Conservation (phyloP, 306 rosid genomes). For the Astragalus glycyphyllos region DNA sequence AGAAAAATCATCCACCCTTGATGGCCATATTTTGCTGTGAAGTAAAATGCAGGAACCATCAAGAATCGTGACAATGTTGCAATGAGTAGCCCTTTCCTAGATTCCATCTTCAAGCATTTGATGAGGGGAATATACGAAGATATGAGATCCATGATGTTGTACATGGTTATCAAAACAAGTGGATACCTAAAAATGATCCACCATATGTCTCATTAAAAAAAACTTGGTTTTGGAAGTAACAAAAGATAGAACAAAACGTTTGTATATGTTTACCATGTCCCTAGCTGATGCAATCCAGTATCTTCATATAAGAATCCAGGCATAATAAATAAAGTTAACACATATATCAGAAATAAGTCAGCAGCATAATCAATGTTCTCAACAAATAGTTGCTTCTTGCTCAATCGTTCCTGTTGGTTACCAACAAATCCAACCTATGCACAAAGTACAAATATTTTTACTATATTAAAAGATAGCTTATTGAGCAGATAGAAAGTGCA, state of each 20-base stretch:
- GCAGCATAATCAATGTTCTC: slow-evolving; percentile 62
- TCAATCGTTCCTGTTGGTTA: slow-evolving; percentile 46
- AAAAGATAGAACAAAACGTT: not conserved
- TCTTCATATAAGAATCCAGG: slow-evolving; percentile 87
- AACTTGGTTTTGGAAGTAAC: too few relatives aligned
- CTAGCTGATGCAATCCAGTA: slow-evolving; percentile 72
- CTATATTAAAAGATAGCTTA: too few relatives aligned
- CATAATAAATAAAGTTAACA: slow-evolving; percentile 71
- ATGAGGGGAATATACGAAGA: slow-evolving; percentile 67
- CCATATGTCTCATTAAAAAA: not conserved
- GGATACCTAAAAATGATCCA: slow-evolving; percentile 59
- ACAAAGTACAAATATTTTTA: not conserved
- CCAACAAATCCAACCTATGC: slow-evolving; percentile 47
- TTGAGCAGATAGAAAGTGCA: too few relatives aligned
- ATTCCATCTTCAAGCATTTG: slow-evolving; percentile 57
- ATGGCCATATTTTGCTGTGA: too few relatives aligned
- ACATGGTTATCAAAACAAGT: slow-evolving; percentile 69
- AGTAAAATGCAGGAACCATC: slow-evolving; percentile 66
- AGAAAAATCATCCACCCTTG: too few relatives aligned
- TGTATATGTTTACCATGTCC: slow-evolving; percentile 57
- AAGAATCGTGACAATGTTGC: slow-evolving; percentile 58
- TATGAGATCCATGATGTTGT: slow-evolving; percentile 60
- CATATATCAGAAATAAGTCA: slow-evolving; percentile 64
- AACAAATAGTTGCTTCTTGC: slow-evolving; percentile 55
- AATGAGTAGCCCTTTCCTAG: slow-evolving; percentile 61